These are phyloP conservation scores for Gamsiella multidivaricata DNA, from an alignment of 192 early-diverging fungal species.

Conservation along the genomic window DNA sequence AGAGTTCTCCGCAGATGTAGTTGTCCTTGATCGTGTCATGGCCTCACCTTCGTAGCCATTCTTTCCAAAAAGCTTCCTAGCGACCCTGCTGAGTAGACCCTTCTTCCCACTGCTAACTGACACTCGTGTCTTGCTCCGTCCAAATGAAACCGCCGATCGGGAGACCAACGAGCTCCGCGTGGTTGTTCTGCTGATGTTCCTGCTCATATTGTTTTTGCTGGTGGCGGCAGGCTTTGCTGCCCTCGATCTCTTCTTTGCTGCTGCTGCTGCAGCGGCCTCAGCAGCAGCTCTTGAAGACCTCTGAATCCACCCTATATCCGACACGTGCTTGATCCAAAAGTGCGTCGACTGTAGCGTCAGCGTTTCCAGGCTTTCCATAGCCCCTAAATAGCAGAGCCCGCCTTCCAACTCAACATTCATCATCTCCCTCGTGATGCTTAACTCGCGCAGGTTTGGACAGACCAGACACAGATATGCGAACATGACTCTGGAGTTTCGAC, in stretches of 20 bases:
- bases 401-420: constrained; percentile 22
- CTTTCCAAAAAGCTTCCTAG: constrained; percentile 2
- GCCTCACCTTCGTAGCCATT: neutral
- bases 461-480: constrained; percentile 24
- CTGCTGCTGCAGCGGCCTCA: neutral
- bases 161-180: constrained; percentile 4
- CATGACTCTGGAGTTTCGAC: constrained; percentile 14
- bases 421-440: constrained; percentile 13
- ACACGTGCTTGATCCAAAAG: constrained; percentile 22
- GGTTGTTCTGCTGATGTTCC: neutral
- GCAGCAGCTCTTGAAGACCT: neutral
- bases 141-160: neutral
- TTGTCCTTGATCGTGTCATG: neutral
- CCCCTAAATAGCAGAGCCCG: constrained; percentile 15
- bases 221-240: neutral
- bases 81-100: neutral
- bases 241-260: neutral
- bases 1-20: neutral
- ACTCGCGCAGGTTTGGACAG: constrained; percentile 7
- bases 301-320: constrained; percentile 16
- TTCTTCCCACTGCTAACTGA: neutral
- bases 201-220: neutral
- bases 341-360: constrained; percentile 13
- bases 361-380: constrained; percentile 1
- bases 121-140: constrained; percentile 5